Conservation (phyloP, 2,329 filamentous ascomycete species). For the Pestalotiopsis sp. region DNA sequence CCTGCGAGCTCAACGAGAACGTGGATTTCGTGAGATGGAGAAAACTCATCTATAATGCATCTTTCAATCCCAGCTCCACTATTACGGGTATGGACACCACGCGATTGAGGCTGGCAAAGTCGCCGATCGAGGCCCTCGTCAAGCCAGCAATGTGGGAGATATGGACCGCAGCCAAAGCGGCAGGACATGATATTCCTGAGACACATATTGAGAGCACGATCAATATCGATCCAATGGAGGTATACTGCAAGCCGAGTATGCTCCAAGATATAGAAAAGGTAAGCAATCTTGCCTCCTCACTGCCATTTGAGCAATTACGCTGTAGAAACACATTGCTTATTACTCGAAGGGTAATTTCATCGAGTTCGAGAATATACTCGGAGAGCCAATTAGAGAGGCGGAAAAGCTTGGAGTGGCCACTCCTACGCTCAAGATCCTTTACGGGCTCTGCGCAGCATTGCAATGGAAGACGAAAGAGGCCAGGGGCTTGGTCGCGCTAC, state of each 20-base stretch:
- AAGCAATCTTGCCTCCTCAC: too few species aligned
- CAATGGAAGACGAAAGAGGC: slow-evolving; percentile 50
- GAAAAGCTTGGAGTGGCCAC: slow-evolving; percentile 48
- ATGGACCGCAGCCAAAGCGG: slow-evolving; percentile 44
- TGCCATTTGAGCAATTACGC: too few species aligned
- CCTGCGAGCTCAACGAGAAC: slow-evolving; percentile 40
- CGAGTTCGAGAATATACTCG: slow-evolving; percentile 58
- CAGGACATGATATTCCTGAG: slow-evolving; percentile 41
- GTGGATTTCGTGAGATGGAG: slow-evolving; percentile 48
- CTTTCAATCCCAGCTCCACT: slow-evolving; percentile 54
- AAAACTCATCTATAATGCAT: slow-evolving; percentile 54
- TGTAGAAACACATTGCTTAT: background rate
- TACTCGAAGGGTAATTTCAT: slow-evolving; percentile 46
- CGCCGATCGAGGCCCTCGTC: slow-evolving; percentile 48
- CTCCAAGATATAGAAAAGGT: slow-evolving; percentile 50
- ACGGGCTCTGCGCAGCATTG: slow-evolving; percentile 47
- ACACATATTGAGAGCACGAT: slow-evolving; percentile 47
- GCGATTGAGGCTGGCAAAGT: slow-evolving; percentile 47
- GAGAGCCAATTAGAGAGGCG: slow-evolving; percentile 56
- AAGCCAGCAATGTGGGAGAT: slow-evolving; percentile 59
- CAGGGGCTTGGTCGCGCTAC: background rate
- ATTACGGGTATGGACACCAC: slow-evolving; percentile 54
- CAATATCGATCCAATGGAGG: slow-evolving; percentile 48
- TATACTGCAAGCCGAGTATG: slow-evolving; percentile 57
- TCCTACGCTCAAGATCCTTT: slow-evolving; percentile 51